phyloP scores from a whole-genome alignment of 805 yeast genomes.

The Debaryomyces maramus region DNA sequence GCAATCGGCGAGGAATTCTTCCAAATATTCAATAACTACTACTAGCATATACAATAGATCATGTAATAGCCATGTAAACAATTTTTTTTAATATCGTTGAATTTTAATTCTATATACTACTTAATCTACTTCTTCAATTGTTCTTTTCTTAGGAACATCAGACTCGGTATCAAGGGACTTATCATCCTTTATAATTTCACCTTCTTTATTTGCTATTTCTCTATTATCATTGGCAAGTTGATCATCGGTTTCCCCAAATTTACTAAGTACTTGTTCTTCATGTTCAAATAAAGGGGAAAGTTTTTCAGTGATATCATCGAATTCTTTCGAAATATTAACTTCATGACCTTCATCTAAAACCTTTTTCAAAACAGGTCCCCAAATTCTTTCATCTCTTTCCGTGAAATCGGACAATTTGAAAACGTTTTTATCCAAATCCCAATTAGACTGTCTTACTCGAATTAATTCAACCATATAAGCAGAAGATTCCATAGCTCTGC shows the following conservation, averaged over 20 bases:
- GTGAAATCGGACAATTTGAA: slow-evolving; percentile 68
- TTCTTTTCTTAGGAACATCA: slow-evolving; percentile 16
- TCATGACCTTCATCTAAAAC: slow-evolving; percentile 46
- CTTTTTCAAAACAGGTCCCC: slow-evolving; percentile 64
- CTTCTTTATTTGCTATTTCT: slow-evolving; percentile 4
- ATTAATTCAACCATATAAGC: slow-evolving; percentile 86
- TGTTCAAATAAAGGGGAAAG: slow-evolving; percentile 9
- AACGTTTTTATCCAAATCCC: slow-evolving; percentile 73
- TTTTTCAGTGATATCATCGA: slow-evolving; percentile 10
- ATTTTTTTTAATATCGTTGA: no score
- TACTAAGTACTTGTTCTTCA: slow-evolving; percentile 9
- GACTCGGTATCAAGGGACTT: slow-evolving; percentile 2
- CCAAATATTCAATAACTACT: no score
- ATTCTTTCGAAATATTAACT: slow-evolving; percentile 25
- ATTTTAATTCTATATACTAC: slow-evolving; percentile 1
- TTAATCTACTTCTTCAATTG: slow-evolving; percentile 21
- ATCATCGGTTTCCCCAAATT: slow-evolving; percentile 5
- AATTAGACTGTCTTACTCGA: slow-evolving; percentile 76
- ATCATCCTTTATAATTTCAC: neutral
- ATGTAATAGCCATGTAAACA: no score
- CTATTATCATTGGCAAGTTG: slow-evolving; percentile 3
- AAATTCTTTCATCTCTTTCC: slow-evolving; percentile 56
- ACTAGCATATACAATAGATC: no score
- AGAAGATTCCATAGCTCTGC: slow-evolving; percentile 73
- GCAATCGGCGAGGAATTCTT: no score